These are phyloP conservation scores for Acacia melanoxylon DNA, from an alignment of 306 rosid genomes.

Conservation along the genomic window DNA sequence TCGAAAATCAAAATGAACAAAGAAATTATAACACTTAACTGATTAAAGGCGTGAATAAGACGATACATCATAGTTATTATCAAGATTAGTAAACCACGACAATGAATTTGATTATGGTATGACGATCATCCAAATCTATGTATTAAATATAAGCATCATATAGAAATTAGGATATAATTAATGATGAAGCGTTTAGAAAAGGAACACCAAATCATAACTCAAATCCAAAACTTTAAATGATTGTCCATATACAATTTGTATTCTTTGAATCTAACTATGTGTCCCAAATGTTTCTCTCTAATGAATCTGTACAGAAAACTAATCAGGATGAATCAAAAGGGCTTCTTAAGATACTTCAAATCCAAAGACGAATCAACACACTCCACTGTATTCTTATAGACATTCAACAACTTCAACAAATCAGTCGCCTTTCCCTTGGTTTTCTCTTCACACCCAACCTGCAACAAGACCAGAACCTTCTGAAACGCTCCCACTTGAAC, in stretches of 20 bases:
- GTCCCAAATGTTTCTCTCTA: slow-evolving; percentile 19
- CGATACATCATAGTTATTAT: neutral
- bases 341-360: slow-evolving; percentile 61
- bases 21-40: too few relatives aligned
- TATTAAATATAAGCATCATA: neutral
- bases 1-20: too few relatives aligned
- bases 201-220: neutral
- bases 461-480: slow-evolving; percentile 77
- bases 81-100: neutral
- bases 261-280: neutral
- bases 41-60: too few relatives aligned
- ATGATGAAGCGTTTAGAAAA: neutral
- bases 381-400: slow-evolving; percentile 37
- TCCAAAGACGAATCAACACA: slow-evolving; percentile 68
- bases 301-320: slow-evolving; percentile 1
- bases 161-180: neutral
- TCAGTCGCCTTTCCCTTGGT: slow-evolving; percentile 61
- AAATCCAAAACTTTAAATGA: slow-evolving; percentile 21
- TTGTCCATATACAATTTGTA: neutral
- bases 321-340: slow-evolving; percentile 29
- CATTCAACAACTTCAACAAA: slow-evolving; percentile 71
- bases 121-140: neutral
- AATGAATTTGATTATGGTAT: neutral
- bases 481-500: slow-evolving; percentile 69
- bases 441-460: slow-evolving; percentile 64